These are phyloP conservation scores for Thuja plicata DNA, from an alignment of 83 land plant species.

Conservation along the genomic window DNA sequence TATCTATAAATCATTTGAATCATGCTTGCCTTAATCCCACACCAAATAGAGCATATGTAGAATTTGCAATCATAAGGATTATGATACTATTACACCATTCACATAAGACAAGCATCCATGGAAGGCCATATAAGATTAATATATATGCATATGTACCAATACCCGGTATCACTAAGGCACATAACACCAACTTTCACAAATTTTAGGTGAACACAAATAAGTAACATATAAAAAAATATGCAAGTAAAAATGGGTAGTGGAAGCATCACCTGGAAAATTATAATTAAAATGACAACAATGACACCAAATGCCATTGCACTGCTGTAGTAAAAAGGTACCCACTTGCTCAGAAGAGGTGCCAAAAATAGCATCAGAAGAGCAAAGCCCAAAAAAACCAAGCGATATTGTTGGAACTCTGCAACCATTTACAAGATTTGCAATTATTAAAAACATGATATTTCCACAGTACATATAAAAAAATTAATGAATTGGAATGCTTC, in stretches of 20 bases:
- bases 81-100: not conserved
- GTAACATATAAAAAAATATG: not conserved
- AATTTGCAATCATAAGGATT: not conserved
- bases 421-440: not conserved
- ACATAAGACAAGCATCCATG: not conserved
- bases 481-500: too few relatives aligned
- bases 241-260: not conserved
- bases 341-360: constrained; percentile 82
- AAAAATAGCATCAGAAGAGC: constrained; percentile 68
- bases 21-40: not conserved
- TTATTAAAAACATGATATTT: not conserved
- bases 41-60: not conserved
- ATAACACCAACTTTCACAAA: not conserved
- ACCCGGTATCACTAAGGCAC: not conserved
- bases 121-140: not conserved
- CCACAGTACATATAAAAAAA: too few relatives aligned
- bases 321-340: constrained; percentile 97
- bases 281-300: constrained; percentile 61
- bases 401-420: constrained; percentile 78
- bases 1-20: not conserved
- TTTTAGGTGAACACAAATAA: not conserved
- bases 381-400: constrained; percentile 57
- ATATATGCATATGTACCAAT: not conserved
- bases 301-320: constrained; percentile 90
- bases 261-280: constrained; percentile 80